Conservation (phyloP, 208 protist species). For the Leishmania aethiopica region DNA sequence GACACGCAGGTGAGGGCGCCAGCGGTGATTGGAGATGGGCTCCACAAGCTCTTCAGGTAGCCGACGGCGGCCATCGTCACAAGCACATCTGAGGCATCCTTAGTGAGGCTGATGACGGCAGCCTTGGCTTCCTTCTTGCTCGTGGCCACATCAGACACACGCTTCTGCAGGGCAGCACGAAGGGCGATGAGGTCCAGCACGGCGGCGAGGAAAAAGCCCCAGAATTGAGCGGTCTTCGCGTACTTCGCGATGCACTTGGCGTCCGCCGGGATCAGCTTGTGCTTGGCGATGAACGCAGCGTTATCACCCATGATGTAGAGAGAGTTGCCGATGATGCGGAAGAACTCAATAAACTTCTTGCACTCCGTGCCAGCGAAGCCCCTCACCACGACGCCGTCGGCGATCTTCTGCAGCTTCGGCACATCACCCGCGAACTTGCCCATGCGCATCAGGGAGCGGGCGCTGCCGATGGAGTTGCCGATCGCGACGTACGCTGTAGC, state of each 20-base stretch:
- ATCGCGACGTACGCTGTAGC: constrained; percentile 60
- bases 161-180: constrained; percentile 58
- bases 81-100: constrained; percentile 82
- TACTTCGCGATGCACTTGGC: constrained; percentile 56
- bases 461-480: constrained; percentile 76
- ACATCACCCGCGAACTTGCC: constrained; percentile 87
- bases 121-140: constrained; percentile 80
- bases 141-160: constrained; percentile 46
- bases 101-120: constrained; percentile 75
- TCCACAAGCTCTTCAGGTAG: constrained; percentile 78
- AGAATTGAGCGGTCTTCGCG: constrained; percentile 91
- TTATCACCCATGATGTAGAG: constrained; percentile 93
- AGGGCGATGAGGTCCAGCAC: constrained; percentile 86
- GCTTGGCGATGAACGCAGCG: constrained; percentile 81
- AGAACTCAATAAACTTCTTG: constrained; percentile 79
- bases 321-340: constrained; percentile 86
- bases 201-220: constrained; percentile 89
- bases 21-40: constrained; percentile 62
- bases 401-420: constrained; percentile 79
- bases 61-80: constrained; percentile 86
- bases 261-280: constrained; percentile 63
- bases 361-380: constrained; percentile 48
- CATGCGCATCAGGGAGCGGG: constrained; percentile 91
- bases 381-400: constrained; percentile 37
- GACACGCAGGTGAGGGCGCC: constrained; percentile 84